Percentiles rank a stretch among this genome's conserved stretches.
phyloP scores from a whole-genome alignment of 257 asterid species.

The Phtheirospermum japonicum region DNA sequence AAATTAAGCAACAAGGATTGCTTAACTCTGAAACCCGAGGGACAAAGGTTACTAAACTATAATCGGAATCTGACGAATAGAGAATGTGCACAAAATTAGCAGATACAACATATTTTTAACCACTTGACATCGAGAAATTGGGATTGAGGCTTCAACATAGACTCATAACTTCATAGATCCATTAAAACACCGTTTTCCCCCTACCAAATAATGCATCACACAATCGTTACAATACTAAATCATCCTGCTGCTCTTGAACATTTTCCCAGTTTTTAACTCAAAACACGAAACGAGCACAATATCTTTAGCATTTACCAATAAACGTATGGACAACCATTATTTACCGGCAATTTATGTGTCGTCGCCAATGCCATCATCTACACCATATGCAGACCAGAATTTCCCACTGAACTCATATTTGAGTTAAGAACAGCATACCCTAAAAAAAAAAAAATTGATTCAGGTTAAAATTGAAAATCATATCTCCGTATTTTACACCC shows the following conservation, averaged over 20 bases:
- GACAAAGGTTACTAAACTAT: background rate
- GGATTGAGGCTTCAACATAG: constrained; percentile 6
- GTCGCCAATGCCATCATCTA: constrained; percentile 52
- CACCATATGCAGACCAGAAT: constrained; percentile 30
- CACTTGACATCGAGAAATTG: background rate
- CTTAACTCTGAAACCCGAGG: background rate
- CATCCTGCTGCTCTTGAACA: background rate
- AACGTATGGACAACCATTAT: constrained; percentile 11
- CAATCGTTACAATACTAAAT: constrained; percentile 16
- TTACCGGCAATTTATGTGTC: constrained; percentile 57
- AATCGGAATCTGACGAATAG: no score
- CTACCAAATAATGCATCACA: constrained; percentile 23
- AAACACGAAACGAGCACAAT: constrained; percentile 11
- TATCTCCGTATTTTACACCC: background rate
- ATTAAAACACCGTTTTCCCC: background rate
- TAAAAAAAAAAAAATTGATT: background rate
- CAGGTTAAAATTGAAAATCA: constrained; percentile 16
- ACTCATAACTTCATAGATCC: background rate
- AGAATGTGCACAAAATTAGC: no score
- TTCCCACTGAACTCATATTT: constrained; percentile 32
- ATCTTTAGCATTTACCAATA: constrained; percentile 9
- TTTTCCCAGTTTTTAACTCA: background rate
- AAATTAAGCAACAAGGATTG: no score
- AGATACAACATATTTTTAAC: constrained; percentile 9
- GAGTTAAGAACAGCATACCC: constrained; percentile 22